A percentile compares a stretch with the other conserved stretches of the same genome.
These are phyloP conservation scores for Zygosaccharomyces siamensis DNA, from an alignment of 805 yeast genomes.

Conservation along the genomic window DNA sequence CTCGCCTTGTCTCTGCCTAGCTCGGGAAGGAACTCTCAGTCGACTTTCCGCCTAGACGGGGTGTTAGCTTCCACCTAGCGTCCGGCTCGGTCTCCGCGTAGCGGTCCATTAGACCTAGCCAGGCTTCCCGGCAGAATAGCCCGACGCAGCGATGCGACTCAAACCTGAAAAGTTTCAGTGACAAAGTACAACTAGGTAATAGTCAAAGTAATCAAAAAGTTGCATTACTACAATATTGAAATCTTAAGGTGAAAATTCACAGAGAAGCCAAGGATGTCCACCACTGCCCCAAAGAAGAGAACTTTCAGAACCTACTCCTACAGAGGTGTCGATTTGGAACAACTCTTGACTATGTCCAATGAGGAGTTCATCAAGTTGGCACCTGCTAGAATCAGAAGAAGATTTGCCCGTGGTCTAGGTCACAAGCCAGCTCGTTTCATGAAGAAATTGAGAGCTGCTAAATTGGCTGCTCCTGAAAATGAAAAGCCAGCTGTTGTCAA, in stretches of 20 bases:
- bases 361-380: slow-evolving; percentile 97
- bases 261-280: slow-evolving; percentile 22
- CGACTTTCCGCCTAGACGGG: not conserved
- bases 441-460: slow-evolving; percentile 97
- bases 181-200: not conserved
- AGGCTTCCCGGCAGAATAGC: not conserved
- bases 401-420: slow-evolving; percentile 96
- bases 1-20: not conserved
- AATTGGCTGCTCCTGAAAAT: slow-evolving; percentile 79
- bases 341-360: slow-evolving; percentile 86
- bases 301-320: slow-evolving; percentile 92
- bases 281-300: slow-evolving; percentile 64
- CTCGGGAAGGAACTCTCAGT: not conserved
- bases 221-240: not conserved
- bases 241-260: not conserved
- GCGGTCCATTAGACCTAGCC: not conserved
- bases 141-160: slow-evolving; percentile 1
- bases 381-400: slow-evolving; percentile 99
- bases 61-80: not conserved
- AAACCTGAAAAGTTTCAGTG: not conserved
- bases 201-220: not conserved
- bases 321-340: slow-evolving; percentile 98
- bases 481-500: slow-evolving; percentile 98
- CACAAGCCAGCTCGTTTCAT: slow-evolving; percentile 92
- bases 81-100: not conserved